Percentiles rank a stretch among this genome's conserved stretches.
These are phyloP conservation scores for Spirogloea muscicola DNA, from an alignment of 139 green algal species.

Conservation along the genomic window DNA sequence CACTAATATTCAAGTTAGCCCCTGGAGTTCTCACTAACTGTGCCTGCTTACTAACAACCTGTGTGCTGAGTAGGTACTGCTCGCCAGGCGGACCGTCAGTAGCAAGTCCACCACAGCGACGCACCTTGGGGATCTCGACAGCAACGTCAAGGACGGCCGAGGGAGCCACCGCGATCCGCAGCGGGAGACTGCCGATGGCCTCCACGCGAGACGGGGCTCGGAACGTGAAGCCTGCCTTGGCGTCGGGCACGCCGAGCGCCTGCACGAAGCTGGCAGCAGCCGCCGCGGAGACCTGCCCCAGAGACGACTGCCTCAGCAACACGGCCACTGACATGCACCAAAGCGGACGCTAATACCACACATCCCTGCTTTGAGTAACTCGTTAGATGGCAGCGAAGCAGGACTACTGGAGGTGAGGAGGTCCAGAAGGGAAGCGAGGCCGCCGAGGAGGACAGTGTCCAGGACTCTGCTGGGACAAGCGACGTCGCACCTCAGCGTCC, in stretches of 20 bases:
- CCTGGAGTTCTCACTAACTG: no score
- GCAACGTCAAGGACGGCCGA: not conserved
- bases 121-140: slow-evolving; percentile 22
- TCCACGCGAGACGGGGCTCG: not conserved
- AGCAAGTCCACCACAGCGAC: no score
- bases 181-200: slow-evolving; percentile 1
- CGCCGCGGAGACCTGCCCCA: not conserved
- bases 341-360: not conserved
- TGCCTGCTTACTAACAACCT: no score
- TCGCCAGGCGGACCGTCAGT: no score
- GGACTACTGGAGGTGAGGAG: not conserved
- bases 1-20: no score
- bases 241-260: not conserved
- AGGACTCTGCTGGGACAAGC: not conserved
- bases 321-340: not conserved
- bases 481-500: not conserved
- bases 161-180: slow-evolving; percentile 7
- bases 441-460: not conserved
- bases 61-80: no score
- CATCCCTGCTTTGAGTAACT: not conserved
- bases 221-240: slow-evolving; percentile 19
- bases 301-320: not conserved
- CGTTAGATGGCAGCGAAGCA: not conserved
- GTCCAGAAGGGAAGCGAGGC: no score
- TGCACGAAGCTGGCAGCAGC: not conserved